phyloP scores from a whole-genome alignment of 495 filamentous ascomycete species.

The Jackrogersella multiformis region DNA sequence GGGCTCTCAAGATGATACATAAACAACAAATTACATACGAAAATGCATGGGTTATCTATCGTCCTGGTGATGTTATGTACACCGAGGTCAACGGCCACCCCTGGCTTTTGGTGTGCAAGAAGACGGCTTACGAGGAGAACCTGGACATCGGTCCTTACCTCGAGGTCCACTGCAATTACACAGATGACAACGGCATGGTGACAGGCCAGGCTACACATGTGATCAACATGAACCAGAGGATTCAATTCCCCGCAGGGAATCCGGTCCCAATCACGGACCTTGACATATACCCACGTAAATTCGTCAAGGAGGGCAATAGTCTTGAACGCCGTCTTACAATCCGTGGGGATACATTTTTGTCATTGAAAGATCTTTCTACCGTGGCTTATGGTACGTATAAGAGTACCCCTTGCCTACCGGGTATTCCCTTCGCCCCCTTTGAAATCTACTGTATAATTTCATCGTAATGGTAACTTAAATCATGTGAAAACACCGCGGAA shows the following conservation, averaged over 20 bases:
- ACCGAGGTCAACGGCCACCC: constrained; percentile 42
- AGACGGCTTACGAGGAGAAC: constrained; percentile 41
- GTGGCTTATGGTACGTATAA: constrained; percentile 35
- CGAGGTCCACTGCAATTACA: constrained; percentile 41
- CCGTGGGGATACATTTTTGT: constrained; percentile 38
- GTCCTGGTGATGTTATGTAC: constrained; percentile 49
- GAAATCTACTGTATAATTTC: background rate
- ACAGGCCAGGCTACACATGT: constrained; percentile 26
- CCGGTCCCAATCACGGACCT: constrained; percentile 39
- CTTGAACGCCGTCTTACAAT: constrained; percentile 27
- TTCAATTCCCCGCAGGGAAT: constrained; percentile 33
- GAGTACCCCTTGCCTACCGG: background rate
- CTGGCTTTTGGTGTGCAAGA: constrained; percentile 44
- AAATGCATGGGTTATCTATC: constrained; percentile 51
- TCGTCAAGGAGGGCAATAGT: constrained; percentile 30
- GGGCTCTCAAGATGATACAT: constrained; percentile 39
- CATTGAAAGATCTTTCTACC: constrained; percentile 32
- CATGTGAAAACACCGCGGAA: too few species aligned
- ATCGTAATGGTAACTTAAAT: too few species aligned
- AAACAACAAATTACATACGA: constrained; percentile 45
- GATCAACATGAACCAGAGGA: constrained; percentile 28
- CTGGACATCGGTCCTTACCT: constrained; percentile 32
- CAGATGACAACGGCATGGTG: constrained; percentile 34
- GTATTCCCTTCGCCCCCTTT: background rate
- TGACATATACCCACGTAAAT: constrained; percentile 33